Percentiles rank a stretch among this genome's conserved stretches.
Conservation (phyloP, 2,329 filamentous ascomycete species). For the Neonectria punicea region DNA sequence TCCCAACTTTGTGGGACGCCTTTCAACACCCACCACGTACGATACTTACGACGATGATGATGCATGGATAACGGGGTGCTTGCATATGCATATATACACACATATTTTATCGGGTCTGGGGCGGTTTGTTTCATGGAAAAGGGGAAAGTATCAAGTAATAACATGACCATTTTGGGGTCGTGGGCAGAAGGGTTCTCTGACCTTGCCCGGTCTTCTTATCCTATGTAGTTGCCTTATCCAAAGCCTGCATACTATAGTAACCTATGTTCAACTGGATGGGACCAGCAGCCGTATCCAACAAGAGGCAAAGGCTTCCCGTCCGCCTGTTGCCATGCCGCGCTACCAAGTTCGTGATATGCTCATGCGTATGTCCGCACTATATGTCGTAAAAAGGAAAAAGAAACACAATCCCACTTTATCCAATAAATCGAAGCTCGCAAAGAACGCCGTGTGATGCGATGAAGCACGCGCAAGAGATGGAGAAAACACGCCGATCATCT, state of each 20-base stretch:
- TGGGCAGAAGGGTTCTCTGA: neutral
- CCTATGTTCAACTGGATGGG: neutral
- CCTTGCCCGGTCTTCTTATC: conserved; percentile 2
- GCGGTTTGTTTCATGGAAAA: neutral
- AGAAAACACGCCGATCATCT: neutral
- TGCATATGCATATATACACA: neutral
- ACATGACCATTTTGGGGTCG: neutral
- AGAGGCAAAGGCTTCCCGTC: neutral
- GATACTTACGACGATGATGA: neutral
- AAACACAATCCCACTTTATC: neutral
- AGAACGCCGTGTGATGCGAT: conserved; percentile 39
- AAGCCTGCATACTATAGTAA: neutral
- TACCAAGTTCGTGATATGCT: neutral
- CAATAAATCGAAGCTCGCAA: conserved; percentile 1
- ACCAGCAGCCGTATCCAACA: neutral
- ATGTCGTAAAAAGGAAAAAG: conserved; percentile 4
- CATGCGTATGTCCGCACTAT: neutral
- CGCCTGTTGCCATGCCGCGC: neutral
- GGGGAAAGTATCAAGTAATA: neutral
- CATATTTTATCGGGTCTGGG: neutral
- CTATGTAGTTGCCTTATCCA: conserved; percentile 6
- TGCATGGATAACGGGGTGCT: neutral
- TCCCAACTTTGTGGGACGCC: neutral
- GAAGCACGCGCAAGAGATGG: neutral
- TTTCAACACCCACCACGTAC: neutral